Evolutionary conservation across 352 stramenopile genomes (phyloP).

Genomic region (Elongisporangium undulatum): DNA sequence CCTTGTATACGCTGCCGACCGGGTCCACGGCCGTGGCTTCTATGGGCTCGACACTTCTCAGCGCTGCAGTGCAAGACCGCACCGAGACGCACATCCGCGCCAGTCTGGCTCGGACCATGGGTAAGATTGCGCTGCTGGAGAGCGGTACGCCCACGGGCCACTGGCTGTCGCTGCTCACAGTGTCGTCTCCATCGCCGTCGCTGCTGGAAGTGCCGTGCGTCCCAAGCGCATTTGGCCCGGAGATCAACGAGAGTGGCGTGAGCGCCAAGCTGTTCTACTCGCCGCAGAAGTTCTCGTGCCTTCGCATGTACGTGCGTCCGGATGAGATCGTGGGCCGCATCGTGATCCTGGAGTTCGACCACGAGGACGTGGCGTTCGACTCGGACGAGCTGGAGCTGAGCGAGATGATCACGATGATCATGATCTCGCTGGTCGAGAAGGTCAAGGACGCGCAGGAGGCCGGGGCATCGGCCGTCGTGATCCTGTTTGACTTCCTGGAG

Average conservation of each 20-base stretch:
- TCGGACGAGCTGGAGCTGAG: constrained; percentile 44
- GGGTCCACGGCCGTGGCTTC: background rate
- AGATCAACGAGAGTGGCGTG: constrained; percentile 26
- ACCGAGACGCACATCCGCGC: constrained; percentile 44
- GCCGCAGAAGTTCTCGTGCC: constrained; percentile 49
- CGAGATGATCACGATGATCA: constrained; percentile 58
- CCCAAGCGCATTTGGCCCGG: constrained; percentile 44
- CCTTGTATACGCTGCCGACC: constrained; percentile 8
- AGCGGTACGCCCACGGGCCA: constrained; percentile 46
- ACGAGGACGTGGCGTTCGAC: constrained; percentile 52
- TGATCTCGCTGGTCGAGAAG: constrained; percentile 64
- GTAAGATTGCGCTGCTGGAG: constrained; percentile 52
- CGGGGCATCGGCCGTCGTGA: constrained; percentile 42
- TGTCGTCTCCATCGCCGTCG: constrained; percentile 14
- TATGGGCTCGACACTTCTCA: constrained; percentile 18
- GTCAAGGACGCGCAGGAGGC: constrained; percentile 67
- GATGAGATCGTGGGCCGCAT: constrained; percentile 61
- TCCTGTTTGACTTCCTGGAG: constrained; percentile 70
- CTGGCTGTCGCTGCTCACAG: constrained; percentile 43
- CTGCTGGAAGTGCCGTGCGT: constrained; percentile 58
- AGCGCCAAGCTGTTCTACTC: constrained; percentile 57
- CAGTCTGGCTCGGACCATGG: constrained; percentile 30
- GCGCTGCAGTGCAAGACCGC: constrained; percentile 33
- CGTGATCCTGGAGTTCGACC: constrained; percentile 66
- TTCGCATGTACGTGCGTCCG: constrained; percentile 60